Evolutionary conservation across 2,329 filamentous ascomycete species (phyloP), one percentile per base, ranked within the genome.

Genomic region (Tolypocladium paradoxum): DNA sequence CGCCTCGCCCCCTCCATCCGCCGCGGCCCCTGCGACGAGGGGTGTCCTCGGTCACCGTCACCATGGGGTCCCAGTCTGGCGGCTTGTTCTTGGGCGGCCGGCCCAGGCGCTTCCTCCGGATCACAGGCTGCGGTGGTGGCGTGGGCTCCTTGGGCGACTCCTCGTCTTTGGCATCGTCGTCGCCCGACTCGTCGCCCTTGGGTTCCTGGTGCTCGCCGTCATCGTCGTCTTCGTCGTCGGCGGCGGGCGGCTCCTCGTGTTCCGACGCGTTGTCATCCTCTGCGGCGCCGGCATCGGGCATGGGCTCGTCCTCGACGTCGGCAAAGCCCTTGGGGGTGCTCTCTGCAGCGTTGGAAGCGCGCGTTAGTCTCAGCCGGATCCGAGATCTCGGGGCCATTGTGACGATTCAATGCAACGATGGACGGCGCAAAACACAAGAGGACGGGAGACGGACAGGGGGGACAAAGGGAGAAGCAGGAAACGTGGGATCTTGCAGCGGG

Each of bases 21-120:
- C 83, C 83, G 22, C 86, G 82, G 3, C 84, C 84, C 53, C 82
- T 76, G 47, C 81, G 76, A 57, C 83, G 77, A 46, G 83, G 85
- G 4, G 83, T 77, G 56, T 80, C 78, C 36, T 73, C 74, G 4
- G 81, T 77, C 8, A 76, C 72, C 51, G 80, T 79, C 50, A 82
- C 73, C 60, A 80, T 78, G 45, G 75, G 73, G 64, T 91, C 85
- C 83, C 87, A 92, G 65, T 90, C 88, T 4, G 88, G 82, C 0
- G 87, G 88, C 49, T 83, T 80, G 66, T 90, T 91, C 76, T 93
- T 95, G 0, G 90, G 88, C 3, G 90, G 90, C 14, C 90, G 82
- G 22, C 90, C 90, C n/a, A 91, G 78, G 51, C 90, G 84, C 69
- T 88, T 88, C 63, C 86, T 82, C 52, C 88, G 82, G 55, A 90